These are phyloP conservation scores for Solanum ossicruentum DNA, from an alignment of 257 asterid genomes.

Conservation along the genomic window DNA sequence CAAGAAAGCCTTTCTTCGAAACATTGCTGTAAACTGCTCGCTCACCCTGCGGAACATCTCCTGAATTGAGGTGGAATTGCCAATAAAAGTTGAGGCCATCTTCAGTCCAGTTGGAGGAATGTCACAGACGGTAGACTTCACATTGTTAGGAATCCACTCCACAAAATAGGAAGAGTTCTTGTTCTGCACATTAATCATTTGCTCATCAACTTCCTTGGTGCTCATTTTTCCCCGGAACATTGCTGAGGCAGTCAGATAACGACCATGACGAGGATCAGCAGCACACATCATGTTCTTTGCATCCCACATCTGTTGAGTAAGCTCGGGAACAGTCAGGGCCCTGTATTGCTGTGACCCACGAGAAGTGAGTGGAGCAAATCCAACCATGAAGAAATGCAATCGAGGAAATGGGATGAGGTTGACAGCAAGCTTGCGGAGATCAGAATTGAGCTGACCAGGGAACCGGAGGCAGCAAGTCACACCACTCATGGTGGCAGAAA, in stretches of 20 bases:
- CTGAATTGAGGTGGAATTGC: conserved; percentile 56
- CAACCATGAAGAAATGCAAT: conserved; percentile 72
- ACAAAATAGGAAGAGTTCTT: conserved; percentile 57
- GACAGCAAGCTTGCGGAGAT: conserved; percentile 68
- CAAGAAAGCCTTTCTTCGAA: conserved; percentile 59
- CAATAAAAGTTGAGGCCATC: conserved; percentile 62
- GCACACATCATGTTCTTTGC: conserved; percentile 79
- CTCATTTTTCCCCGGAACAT: conserved; percentile 65
- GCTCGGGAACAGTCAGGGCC: conserved; percentile 69
- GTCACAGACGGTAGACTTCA: conserved; percentile 59
- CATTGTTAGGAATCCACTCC: conserved; percentile 66
- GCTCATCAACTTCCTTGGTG: conserved; percentile 58
- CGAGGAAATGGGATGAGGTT: conserved; percentile 79
- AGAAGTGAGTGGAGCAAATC: conserved; percentile 81
- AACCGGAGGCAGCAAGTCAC: conserved; percentile 77
- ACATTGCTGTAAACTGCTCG: conserved; percentile 66
- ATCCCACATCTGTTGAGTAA: conserved; percentile 84
- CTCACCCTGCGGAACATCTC: conserved; percentile 59
- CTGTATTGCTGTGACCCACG: conserved; percentile 79
- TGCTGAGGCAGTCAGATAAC: conserved; percentile 52
- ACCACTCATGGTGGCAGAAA: conserved; percentile 81
- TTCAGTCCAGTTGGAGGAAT: conserved; percentile 59
- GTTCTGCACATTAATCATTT: conserved; percentile 59
- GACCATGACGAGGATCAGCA: conserved; percentile 66
- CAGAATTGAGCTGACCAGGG: conserved; percentile 83